These are phyloP conservation scores for Fusarium brachygibbosum DNA, from an alignment of 2,329 filamentous ascomycete genomes.

Conservation along the genomic window DNA sequence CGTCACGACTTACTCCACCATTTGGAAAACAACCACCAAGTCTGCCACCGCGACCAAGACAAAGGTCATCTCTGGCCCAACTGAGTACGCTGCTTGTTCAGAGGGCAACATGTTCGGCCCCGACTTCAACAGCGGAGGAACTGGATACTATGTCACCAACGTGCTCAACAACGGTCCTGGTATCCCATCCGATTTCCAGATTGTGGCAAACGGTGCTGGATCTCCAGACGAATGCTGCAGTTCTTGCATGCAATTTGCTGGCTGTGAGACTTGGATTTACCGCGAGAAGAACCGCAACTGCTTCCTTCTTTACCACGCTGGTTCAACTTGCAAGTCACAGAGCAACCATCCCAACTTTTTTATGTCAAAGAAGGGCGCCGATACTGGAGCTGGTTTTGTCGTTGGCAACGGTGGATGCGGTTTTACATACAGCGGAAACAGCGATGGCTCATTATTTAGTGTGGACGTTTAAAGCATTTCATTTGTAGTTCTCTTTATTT, in stretches of 20 bases:
- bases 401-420: constrained; percentile 16
- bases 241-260: constrained; percentile 11
- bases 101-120: constrained; percentile 12
- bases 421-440: constrained; percentile 15
- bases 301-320: constrained; percentile 17
- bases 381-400: constrained; percentile 9
- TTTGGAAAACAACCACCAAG: constrained; percentile 3
- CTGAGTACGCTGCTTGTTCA: constrained; percentile 6
- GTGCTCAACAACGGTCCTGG: constrained; percentile 22
- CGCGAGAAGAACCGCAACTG: constrained; percentile 17
- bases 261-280: constrained; percentile 14
- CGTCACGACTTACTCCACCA: constrained; percentile 13
- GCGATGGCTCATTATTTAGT: constrained; percentile 8
- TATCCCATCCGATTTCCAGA: constrained; percentile 10
- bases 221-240: constrained; percentile 4
- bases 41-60: constrained; percentile 7
- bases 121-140: constrained; percentile 21
- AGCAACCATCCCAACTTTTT: constrained; percentile 13
- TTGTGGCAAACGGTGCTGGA: constrained; percentile 1
- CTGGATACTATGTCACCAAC: constrained; percentile 14
- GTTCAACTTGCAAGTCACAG: background rate
- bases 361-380: constrained; percentile 9
- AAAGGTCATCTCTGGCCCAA: constrained; percentile 4
- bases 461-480: background rate
- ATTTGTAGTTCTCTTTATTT: background rate